Evolutionary conservation across 805 yeast genomes (phyloP).

Genomic region (Candida mattraensis): DNA sequence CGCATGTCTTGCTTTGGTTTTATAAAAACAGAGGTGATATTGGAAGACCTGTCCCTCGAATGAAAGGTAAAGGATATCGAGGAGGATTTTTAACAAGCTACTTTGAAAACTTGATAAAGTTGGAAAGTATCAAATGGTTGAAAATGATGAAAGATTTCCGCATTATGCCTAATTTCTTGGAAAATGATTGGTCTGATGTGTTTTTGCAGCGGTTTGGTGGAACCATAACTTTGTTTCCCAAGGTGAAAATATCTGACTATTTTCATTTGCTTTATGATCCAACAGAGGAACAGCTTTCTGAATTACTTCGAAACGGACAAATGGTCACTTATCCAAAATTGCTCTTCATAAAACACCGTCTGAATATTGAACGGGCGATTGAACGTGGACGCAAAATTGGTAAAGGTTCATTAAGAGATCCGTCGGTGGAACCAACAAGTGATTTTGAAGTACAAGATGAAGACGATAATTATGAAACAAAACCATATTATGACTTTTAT

Average conservation of each 20-base stretch:
- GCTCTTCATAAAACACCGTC: slow-evolving; percentile 61
- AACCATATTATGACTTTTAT: slow-evolving; percentile 1
- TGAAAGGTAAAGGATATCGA: slow-evolving; percentile 56
- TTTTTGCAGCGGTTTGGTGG: slow-evolving; percentile 77
- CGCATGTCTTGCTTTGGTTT: slow-evolving; percentile 74
- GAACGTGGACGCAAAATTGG: slow-evolving; percentile 45
- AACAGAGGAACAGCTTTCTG: slow-evolving; percentile 51
- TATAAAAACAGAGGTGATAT: slow-evolving; percentile 80
- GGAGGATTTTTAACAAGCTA: slow-evolving; percentile 81
- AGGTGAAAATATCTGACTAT: slow-evolving; percentile 57
- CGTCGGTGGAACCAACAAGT: slow-evolving; percentile 5
- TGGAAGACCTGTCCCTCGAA: slow-evolving; percentile 71
- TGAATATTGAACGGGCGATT: slow-evolving; percentile 64
- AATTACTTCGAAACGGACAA: slow-evolving; percentile 63
- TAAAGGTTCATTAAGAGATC: slow-evolving; percentile 15
- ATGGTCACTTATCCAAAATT: slow-evolving; percentile 64
- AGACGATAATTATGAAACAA: slow-evolving; percentile 2
- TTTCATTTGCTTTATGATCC: slow-evolving; percentile 70
- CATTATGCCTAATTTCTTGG: slow-evolving; percentile 63
- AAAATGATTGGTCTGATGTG: slow-evolving; percentile 79
- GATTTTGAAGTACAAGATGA: slow-evolving; percentile 3
- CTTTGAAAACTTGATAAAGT: slow-evolving; percentile 63
- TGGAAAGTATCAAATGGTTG: slow-evolving; percentile 78
- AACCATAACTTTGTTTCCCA: slow-evolving; percentile 75
- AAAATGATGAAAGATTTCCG: slow-evolving; percentile 64